Percentiles rank a stretch among this genome's conserved stretches.
Evolutionary conservation across 2,329 filamentous ascomycete genomes (phyloP).

Genomic region (Xylaria sp.): DNA sequence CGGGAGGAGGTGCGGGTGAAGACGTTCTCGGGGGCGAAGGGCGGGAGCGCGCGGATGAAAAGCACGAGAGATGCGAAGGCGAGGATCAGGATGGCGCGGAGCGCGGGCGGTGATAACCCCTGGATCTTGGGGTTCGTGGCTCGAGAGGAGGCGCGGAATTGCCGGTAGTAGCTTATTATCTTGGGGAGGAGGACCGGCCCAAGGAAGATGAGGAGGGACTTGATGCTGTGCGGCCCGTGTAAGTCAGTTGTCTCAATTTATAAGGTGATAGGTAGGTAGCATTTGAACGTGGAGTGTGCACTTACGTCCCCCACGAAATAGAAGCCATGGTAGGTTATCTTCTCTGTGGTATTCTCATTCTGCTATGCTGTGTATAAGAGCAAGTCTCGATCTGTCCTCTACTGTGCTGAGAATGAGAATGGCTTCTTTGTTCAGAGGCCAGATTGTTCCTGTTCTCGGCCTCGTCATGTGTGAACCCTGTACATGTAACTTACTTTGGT

Average conservation of each 20-base stretch:
- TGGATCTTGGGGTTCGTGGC: conserved; percentile 62
- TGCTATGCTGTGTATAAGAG: conserved; percentile 8
- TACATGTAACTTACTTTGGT: not conserved
- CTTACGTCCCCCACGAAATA: conserved; percentile 62
- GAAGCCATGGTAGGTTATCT: conserved; percentile 48
- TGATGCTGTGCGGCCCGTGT: conserved; percentile 56
- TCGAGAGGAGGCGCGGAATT: conserved; percentile 57
- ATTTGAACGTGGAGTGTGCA: conserved; percentile 36
- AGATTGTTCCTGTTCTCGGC: conserved; percentile 30
- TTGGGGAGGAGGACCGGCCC: conserved; percentile 78
- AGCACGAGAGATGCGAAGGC: conserved; percentile 62
- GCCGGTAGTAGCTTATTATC: conserved; percentile 72
- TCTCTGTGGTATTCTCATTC: conserved; percentile 32
- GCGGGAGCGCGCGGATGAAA: conserved; percentile 70
- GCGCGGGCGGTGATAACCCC: conserved; percentile 64
- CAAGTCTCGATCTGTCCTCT: too few relatives aligned
- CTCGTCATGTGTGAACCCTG: conserved; percentile 12
- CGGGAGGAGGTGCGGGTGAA: conserved; percentile 82
- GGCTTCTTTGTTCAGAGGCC: conserved; percentile 23
- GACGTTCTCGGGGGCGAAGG: conserved; percentile 81
- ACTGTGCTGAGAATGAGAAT: not conserved
- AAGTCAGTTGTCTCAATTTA: conserved; percentile 5
- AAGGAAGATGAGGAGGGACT: conserved; percentile 69
- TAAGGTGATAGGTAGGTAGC: not conserved
- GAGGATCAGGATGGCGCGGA: conserved; percentile 71